Evolutionary conservation across 495 filamentous ascomycete species (phyloP), one percentile per base, ranked within the genome.

Genomic region (Xylaria grammica): DNA sequence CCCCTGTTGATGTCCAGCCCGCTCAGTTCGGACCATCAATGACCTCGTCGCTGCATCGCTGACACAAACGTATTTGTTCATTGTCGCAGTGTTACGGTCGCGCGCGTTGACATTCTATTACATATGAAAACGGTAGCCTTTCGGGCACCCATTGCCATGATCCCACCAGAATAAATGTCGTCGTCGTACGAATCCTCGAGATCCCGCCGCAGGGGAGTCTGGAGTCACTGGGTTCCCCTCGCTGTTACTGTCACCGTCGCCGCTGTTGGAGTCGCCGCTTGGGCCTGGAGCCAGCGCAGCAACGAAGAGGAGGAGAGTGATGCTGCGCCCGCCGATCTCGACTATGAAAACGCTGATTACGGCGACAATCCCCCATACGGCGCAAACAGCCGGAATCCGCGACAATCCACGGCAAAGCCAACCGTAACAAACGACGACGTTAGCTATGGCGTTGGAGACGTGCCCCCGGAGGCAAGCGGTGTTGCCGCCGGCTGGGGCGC

Each of bases 231-330:
- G 91, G 84, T 94, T 58, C 93, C 93, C 59, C 79, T 97, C 48
- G 88, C 87, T 54, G 72, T 96, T 63, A 97, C 93, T 44, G 87
- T 94, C 38, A 92, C 92, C 53, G 84, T 94, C 67, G 93, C 93
- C 38, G 91, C 93, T 24, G 84, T 90, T 56, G 91, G 92, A 30
- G 79, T 95, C 55, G 93, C 88, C 27, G 92, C 93, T 24, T 97
- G 94, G 94, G 86, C 94, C 30, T 96, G 92, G 93, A 94, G 90
- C 77, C 91, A 95, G 79, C 87, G 91, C 72, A 85, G 78, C 61
- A 89, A 88, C 61, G 82, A 91, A 51, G 87, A 89, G 50, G 83
- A 80, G 57, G 70, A 78, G 57, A 74, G 72, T 62, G 72, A 78
- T 57, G 65, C 67, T 27, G 75, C 68, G 17, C 63, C 66, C 32